Evolutionary conservation across 2,329 filamentous ascomycete genomes (phyloP), one percentile per base, ranked within the genome.

Genomic region (Cytospora paraplurivora): DNA sequence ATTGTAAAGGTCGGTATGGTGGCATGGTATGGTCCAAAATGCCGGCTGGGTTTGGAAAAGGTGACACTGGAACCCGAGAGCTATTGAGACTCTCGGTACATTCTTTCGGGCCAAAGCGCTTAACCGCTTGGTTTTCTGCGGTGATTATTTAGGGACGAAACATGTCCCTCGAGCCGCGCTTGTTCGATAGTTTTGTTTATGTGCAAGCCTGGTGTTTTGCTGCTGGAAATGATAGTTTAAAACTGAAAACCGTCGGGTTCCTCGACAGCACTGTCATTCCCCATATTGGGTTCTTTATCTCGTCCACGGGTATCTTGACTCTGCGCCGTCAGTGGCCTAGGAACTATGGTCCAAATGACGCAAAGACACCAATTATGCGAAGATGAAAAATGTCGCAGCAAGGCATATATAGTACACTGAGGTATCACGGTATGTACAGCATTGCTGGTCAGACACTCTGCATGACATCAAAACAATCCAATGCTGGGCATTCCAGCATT

Each of bases 81-180:
- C 32, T 3, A n/a, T 38, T 34, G n/a, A 38, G 12, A 50, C 47
- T 49, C 32, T 13, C 12, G 35, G 10, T 13, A 51, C 51, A 53
- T 60, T 33, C 44, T 17, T 17, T 37, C 49, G 51, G 33, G 32
- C 58, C 55, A 44, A 35, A 55, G 33, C 19, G 32, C 7, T 37
- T 7, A 38, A 33, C n/a, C 27, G 41, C 34, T 33, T 7, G 52
- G 10, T 61, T n/a, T 17, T 11, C 33, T 8, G 55, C 6, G 8
- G 44, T 1, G n/a, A n/a, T 47, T 19, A n/a, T 47, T 19, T 1
- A 10, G n/a, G 44, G n/a, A 12, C 4, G 11, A 12, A 17, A 17
- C n/a, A 47, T 19, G 21, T 4, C 8, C n/a, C 17, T 21, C 21
- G n/a, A 47, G 7, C n/a, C 44, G 19, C 11, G 44, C 41, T 44